Conservation (phyloP, 768 basidiomycete genomes). For the Cantharellus cinnabarinus region DNA sequence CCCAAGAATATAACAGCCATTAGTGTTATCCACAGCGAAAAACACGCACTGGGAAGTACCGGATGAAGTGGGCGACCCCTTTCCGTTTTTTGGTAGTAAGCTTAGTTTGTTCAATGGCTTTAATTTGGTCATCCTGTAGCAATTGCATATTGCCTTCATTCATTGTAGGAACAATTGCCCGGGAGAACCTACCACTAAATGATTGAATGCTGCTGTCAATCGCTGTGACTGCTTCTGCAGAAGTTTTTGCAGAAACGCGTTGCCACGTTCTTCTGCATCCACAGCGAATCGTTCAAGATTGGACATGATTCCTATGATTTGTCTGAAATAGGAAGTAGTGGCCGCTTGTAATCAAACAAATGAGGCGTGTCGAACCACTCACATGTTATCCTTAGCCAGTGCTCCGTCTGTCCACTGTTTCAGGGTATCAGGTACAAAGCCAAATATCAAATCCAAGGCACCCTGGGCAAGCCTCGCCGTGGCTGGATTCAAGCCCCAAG, state of each 20-base stretch:
- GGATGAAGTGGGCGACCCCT: constrained; percentile 81
- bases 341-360: not conserved
- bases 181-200: constrained; percentile 22
- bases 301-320: constrained; percentile 65
- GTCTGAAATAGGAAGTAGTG: constrained; percentile 25
- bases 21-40: not conserved
- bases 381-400: constrained; percentile 60
- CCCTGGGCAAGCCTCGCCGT: constrained; percentile 67
- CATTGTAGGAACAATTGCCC: not conserved
- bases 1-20: not conserved
- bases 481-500: constrained; percentile 39
- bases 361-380: constrained; percentile 13
- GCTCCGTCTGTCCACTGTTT: constrained; percentile 71
- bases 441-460: constrained; percentile 89
- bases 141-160: not conserved
- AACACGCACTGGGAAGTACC: constrained; percentile 53
- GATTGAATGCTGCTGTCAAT: constrained; percentile 54
- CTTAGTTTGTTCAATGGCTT: constrained; percentile 76
- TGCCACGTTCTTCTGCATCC: constrained; percentile 65
- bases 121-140: constrained; percentile 62
- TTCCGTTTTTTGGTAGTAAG: constrained; percentile 80
- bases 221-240: constrained; percentile 70
- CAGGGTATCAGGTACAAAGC: constrained; percentile 68
- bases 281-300: constrained; percentile 54
- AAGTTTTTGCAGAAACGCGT: constrained; percentile 45